Evolutionary conservation across 495 filamentous ascomycete genomes (phyloP).

Genomic region (Massariosphaeria phaeospora): DNA sequence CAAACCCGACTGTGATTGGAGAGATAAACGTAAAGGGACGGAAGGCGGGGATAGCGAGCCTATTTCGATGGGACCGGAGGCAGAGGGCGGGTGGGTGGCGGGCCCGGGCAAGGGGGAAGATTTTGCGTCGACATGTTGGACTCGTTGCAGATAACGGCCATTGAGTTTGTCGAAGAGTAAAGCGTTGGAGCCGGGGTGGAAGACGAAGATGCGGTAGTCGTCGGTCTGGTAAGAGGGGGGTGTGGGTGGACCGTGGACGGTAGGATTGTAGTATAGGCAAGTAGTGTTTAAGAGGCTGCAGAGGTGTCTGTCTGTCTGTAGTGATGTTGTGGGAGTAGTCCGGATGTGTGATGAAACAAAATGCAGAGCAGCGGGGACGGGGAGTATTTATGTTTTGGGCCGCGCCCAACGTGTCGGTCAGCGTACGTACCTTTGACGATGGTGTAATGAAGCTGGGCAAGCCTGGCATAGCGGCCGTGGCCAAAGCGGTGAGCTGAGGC

Average conservation of each 20-base stretch:
- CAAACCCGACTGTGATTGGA: constrained; percentile 8
- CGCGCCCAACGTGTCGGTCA: constrained; percentile 30
- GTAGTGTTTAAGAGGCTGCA: constrained; percentile 1
- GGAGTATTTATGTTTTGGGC: constrained; percentile 31
- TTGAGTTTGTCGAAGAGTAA: constrained; percentile 12
- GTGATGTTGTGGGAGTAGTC: constrained; percentile 8
- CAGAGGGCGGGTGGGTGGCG: constrained; percentile 76
- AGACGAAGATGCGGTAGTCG: background rate
- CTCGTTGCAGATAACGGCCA: constrained; percentile 38
- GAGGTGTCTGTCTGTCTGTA: constrained; percentile 16
- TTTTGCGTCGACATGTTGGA: constrained; percentile 60
- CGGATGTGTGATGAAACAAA: constrained; percentile 27
- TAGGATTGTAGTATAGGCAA: background rate
- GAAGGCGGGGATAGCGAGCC: background rate
- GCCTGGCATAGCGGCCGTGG: constrained; percentile 25
- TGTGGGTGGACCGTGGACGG: background rate
- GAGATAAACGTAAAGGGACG: constrained; percentile 2
- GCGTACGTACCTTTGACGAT: constrained; percentile 31
- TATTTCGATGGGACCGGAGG: constrained; percentile 61
- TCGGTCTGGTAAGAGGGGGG: background rate
- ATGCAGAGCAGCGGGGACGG: constrained; percentile 11
- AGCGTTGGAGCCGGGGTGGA: background rate
- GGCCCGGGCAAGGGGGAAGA: constrained; percentile 80
- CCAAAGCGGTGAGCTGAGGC: constrained; percentile 35
- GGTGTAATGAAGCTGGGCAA: constrained; percentile 31